Evolutionary conservation across 805 yeast genomes (phyloP), one percentile per base, ranked within the genome.

Genomic region (Zygoascus biomembranicola): DNA sequence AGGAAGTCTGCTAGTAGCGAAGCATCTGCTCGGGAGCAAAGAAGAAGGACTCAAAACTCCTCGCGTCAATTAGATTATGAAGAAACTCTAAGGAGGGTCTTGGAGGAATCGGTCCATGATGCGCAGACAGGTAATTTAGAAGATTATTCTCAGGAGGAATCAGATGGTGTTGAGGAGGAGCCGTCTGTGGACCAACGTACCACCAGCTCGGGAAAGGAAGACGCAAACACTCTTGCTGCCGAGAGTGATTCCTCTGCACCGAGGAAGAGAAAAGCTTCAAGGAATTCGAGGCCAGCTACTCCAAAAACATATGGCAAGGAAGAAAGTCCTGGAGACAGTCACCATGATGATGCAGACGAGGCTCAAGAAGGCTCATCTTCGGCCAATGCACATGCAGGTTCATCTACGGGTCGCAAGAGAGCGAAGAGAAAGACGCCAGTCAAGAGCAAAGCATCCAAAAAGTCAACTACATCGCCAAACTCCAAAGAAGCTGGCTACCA

Each of bases 81-180:
- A 35, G 61, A 58, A 43, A 57, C 61, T 19, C 47, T 73, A 46
- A 69, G 69, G 41, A 66, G 76, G 2, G 77, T 73, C 8, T 62
- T 73, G 16, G 72, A 71, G 56, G 73, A 70, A 50, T 63, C 70
- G 18, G 70, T 67, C 5, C 62, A 67, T 35, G 75, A 72, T 50
- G 63, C 61, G 14, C 18, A 28, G 5, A 39, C 16, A 2, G 20
- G 16, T 5, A 37, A n/a, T 13, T 13, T 26, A 31, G 49, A 45
- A 10, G 55, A 58, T 44, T 35, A 13, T 8, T 18, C 20, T 13
- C 41, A 32, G 18, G 37, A 32, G 6, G 49, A 47, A n/a, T 31
- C 39, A 8, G 49, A 47, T 13, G 49, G 14, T 18, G 20, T 18
- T n/a, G 42, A 28, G 5, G 49, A 28, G 5, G 44, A 8, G 26